phyloP scores from a whole-genome alignment of 1,284 basidiomycete species.

The Apiotrichum brassicae region DNA sequence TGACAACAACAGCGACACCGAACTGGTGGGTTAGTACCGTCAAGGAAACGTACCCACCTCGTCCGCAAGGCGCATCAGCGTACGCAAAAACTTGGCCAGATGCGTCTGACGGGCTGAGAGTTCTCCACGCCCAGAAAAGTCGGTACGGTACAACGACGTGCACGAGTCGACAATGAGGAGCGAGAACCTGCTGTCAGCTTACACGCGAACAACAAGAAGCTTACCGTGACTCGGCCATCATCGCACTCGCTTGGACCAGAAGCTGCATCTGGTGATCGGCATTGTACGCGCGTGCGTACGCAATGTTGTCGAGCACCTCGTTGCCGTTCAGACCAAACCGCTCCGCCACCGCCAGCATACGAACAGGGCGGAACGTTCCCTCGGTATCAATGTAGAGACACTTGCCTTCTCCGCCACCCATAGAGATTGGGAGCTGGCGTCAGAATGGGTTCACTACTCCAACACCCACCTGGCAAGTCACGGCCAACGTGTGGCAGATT shows the following conservation, averaged over 20 bases:
- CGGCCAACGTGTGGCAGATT: conserved; percentile 94
- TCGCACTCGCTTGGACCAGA: conserved; percentile 82
- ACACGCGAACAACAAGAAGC: conserved; percentile 14
- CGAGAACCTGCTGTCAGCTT: conserved; percentile 64
- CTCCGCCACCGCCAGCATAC: conserved; percentile 90
- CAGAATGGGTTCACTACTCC: background rate
- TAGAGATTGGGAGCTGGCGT: conserved; percentile 72
- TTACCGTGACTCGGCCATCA: conserved; percentile 94
- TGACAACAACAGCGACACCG: conserved; percentile 93
- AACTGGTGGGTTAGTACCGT: conserved; percentile 54
- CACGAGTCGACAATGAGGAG: conserved; percentile 95
- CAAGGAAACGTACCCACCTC: conserved; percentile 58
- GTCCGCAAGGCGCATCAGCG: conserved; percentile 86
- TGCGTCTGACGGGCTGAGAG: conserved; percentile 92
- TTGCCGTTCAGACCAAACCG: conserved; percentile 92
- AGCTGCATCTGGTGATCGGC: conserved; percentile 94
- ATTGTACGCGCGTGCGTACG: conserved; percentile 97
- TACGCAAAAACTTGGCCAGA: conserved; percentile 93
- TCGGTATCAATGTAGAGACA: conserved; percentile 99
- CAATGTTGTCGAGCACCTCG: conserved; percentile 96
- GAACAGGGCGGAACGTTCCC: conserved; percentile 95
- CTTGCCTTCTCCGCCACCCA: conserved; percentile 99
- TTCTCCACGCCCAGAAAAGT: conserved; percentile 93
- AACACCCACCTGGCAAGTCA: conserved; percentile 72
- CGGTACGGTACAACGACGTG: conserved; percentile 91